phyloP scores from a whole-genome alignment of 1,284 basidiomycete genomes.

The Fistulina hepatica region DNA sequence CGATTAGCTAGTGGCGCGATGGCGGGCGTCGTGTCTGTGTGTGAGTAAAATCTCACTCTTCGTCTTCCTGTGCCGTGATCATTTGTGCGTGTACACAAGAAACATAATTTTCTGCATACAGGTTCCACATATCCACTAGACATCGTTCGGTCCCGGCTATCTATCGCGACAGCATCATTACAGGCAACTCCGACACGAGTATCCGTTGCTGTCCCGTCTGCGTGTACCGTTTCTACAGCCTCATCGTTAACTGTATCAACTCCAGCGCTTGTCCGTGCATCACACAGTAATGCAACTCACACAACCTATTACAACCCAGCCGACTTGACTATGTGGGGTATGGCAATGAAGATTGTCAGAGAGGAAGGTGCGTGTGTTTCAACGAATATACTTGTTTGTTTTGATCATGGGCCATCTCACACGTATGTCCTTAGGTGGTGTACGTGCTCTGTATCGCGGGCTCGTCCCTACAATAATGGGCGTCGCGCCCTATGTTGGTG shows the following conservation, averaged over 20 bases:
- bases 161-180: conserved; percentile 80
- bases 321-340: conserved; percentile 75
- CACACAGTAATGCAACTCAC: conserved; percentile 46
- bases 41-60: conserved; percentile 31
- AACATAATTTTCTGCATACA: conserved; percentile 20
- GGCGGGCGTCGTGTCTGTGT: conserved; percentile 85
- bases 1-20: conserved; percentile 77
- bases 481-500: conserved; percentile 87
- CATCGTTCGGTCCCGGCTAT: conserved; percentile 84
- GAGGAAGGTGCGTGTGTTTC: too few relatives aligned
- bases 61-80: conserved; percentile 4
- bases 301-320: conserved; percentile 24
- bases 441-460: conserved; percentile 81
- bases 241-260: conserved; percentile 14
- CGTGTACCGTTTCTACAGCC: conserved; percentile 16
- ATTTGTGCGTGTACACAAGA: conserved; percentile 6
- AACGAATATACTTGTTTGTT: too few relatives aligned
- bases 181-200: conserved; percentile 18
- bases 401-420: too few relatives aligned
- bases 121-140: conserved; percentile 91
- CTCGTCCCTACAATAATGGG: conserved; percentile 82
- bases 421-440: too few relatives aligned
- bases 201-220: conserved; percentile 11
- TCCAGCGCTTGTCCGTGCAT: conserved; percentile 35
- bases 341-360: conserved; percentile 81